phyloP scores from a whole-genome alignment of 495 filamentous ascomycete genomes.

The Penicillium manginii region DNA sequence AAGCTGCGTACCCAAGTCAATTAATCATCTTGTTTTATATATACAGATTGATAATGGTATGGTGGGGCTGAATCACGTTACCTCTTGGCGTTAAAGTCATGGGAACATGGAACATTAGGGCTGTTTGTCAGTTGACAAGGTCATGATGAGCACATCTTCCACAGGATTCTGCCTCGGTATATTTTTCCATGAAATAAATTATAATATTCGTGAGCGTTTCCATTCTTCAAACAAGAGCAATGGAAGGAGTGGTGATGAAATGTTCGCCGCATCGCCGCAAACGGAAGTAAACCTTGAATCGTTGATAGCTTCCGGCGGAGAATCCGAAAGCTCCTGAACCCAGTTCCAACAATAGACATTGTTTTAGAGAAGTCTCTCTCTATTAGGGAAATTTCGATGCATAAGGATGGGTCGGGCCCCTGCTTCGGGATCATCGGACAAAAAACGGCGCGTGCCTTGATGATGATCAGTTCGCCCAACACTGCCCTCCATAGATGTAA shows the following conservation, averaged over 20 bases:
- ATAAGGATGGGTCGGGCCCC: slow-evolving; percentile 6
- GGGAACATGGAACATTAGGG: slow-evolving; percentile 4
- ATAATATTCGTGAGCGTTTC: slow-evolving; percentile 1
- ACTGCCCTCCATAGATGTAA: slow-evolving; percentile 34
- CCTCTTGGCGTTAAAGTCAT: slow-evolving; percentile 9
- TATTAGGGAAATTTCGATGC: neutral
- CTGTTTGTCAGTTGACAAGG: slow-evolving; percentile 31
- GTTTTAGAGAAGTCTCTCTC: slow-evolving; percentile 5
- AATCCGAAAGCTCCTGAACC: slow-evolving; percentile 11
- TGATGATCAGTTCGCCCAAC: slow-evolving; percentile 17
- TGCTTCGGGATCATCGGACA: slow-evolving; percentile 34
- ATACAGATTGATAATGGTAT: too few species aligned
- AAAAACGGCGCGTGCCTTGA: slow-evolving; percentile 16
- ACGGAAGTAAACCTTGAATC: slow-evolving; percentile 21
- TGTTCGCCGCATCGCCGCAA: slow-evolving; percentile 39
- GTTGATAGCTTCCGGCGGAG: slow-evolving; percentile 22
- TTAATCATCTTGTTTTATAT: too few species aligned
- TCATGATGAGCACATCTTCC: slow-evolving; percentile 12
- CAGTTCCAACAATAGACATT: slow-evolving; percentile 19
- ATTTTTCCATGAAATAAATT: neutral
- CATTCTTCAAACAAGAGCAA: slow-evolving; percentile 16
- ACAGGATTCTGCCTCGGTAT: neutral
- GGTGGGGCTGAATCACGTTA: too few species aligned
- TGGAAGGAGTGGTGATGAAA: slow-evolving; percentile 27
- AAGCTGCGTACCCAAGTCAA: too few species aligned